phyloP scores from a whole-genome alignment of 805 yeast species.

The Suhomyces faveliae region DNA sequence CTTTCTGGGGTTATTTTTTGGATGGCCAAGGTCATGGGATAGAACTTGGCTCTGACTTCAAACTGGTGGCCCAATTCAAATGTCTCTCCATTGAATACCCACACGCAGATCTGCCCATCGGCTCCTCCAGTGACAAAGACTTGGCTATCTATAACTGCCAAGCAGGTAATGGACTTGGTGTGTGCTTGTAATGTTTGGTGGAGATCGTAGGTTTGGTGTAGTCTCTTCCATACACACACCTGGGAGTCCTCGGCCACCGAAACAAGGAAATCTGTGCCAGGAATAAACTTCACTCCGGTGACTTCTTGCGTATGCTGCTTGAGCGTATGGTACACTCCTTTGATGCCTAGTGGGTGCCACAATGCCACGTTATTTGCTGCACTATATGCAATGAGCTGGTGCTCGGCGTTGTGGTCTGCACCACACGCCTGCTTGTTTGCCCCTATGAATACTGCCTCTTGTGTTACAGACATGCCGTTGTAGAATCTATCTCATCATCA shows the following conservation, averaged over 20 bases:
- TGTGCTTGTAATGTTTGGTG: constrained; percentile 40
- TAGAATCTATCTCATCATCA: no score
- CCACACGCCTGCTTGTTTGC: constrained; percentile 67
- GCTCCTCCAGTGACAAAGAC: constrained; percentile 63
- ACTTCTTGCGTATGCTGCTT: constrained; percentile 63
- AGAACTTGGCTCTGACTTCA: constrained; percentile 46
- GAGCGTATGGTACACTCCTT: constrained; percentile 55
- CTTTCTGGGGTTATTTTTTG: constrained; percentile 30
- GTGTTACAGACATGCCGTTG: constrained; percentile 9
- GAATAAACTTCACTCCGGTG: constrained; percentile 60
- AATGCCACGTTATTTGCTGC: constrained; percentile 65
- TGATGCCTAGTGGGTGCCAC: constrained; percentile 55
- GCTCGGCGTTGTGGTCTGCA: constrained; percentile 46
- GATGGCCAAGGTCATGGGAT: constrained; percentile 40
- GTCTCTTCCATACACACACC: constrained; percentile 57
- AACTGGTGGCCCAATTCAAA: constrained; percentile 30
- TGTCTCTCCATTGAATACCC: constrained; percentile 33
- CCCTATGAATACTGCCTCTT: constrained; percentile 66
- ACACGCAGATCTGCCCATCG: constrained; percentile 54
- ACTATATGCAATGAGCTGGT: constrained; percentile 62
- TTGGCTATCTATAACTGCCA: constrained; percentile 41
- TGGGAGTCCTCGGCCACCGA: constrained; percentile 68
- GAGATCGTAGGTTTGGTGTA: constrained; percentile 27
- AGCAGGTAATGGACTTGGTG: constrained; percentile 51
- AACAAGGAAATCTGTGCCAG: constrained; percentile 44